Evolutionary conservation across 148 eudicot species (phyloP), one percentile per base, ranked within the genome.

Genomic region (Pouteria glomerata): DNA sequence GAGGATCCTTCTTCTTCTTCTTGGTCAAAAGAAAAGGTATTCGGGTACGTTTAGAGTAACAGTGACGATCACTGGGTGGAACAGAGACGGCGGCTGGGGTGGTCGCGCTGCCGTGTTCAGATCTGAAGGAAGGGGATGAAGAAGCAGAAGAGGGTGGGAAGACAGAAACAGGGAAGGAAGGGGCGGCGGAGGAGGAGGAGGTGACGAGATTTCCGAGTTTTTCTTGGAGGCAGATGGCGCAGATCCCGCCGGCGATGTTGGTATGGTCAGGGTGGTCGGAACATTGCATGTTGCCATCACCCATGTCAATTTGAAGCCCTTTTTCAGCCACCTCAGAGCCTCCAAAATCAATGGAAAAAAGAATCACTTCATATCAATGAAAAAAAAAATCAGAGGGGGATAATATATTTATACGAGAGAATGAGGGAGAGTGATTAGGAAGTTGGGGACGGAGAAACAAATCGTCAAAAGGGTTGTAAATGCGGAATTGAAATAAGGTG

Each of bases 141-240:
- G 35, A 69, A n/a, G 44, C 86, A 82, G 74, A 80, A 84, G 21
- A 27, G 26, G 34, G 8, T 0, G 92, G 77, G 87, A 79, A 8
- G 91, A 82, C 0, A 90, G 82, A 0, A 86, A 77, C 3, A 89
- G 80, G 26, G 88, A 69, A 15, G 82, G 89, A 86, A 15, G 98
- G 88, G 5, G 82, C 0, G 87, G 76, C 3, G 90, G 80, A 21
- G 88, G 66, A 15, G 82, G 89, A 86, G 19, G 98, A 90, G 5
- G 94, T 85, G 45, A 90, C 95, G 0, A 93, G 82, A 29, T 87
- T 93, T 0, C 97, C 96, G 3, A 93, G 86, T 63, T 90, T 93
- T 27, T 93, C 98, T 81, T 93, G 98, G 18, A 93, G 88, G 63
- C 98, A 93, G 5, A 90, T 74, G 0, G 97, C 89, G 67, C 95